Evolutionary conservation across 2,329 filamentous ascomycete genomes (phyloP), one percentile per base, ranked within the genome.

Genomic region (Fusarium foetens): DNA sequence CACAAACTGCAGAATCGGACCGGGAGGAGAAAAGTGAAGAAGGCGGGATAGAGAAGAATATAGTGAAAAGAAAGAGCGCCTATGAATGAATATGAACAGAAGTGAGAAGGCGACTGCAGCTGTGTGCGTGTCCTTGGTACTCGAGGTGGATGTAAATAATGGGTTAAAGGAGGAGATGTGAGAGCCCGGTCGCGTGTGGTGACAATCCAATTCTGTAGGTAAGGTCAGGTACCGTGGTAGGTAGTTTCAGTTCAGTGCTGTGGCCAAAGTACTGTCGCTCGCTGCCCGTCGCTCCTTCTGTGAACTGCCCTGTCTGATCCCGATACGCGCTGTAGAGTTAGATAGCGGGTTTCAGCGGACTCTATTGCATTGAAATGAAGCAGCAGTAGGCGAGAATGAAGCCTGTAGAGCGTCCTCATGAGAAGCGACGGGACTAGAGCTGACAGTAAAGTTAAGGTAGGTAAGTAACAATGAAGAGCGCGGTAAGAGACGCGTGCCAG

Each of bases 401-500:
- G 68, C 39, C 49, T 58, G 14, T 39, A 46, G 36, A 49, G 61
- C 38, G 63, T 58, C 53, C 68, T 75, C 68, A 70, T 75, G 70
- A 60, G 72, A 71, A 62, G 58, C 54, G 54, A 58, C 41, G 41
- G 43, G 31, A 49, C 54, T 58, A 49, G 54, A 33, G 54, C 41
- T 58, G 54, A 58, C 54, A 49, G 54, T 58, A 27, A 39, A 51
- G 31, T 31, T 36, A 49, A 36, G 48, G 33, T 35, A 33, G 43
- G 54, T 58, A 33, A 57, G 53, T 57, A 33, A 58, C 31, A 58
- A 58, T 58, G 62, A 58, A 66, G 65, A 69, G 64, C 67, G 71
- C 68, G 69, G 70, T 57, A 65, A 70, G 70, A 76, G 78, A 79
- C 77, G 78, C 78, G 78, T 79, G 77, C 75, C 71, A 76, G 69